phyloP scores from a whole-genome alignment of 1,284 basidiomycete species.

The Leccinum griseonigrum region DNA sequence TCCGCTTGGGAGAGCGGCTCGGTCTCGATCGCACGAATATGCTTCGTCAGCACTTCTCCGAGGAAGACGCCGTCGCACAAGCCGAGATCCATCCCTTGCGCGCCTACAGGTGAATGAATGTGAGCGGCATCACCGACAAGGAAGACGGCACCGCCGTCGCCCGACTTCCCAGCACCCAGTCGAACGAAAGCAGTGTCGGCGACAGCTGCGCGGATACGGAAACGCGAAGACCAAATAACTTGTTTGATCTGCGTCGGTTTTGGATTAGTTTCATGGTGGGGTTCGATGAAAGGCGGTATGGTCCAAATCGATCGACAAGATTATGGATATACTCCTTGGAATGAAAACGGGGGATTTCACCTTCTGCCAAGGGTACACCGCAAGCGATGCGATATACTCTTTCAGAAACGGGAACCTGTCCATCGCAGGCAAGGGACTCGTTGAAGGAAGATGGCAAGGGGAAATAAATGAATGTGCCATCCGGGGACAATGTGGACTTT shows the following conservation, averaged over 20 bases:
- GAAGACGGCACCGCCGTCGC: constrained; percentile 2
- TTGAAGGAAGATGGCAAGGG: constrained; percentile 27
- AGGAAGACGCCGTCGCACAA: no score
- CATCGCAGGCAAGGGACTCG: constrained; percentile 4
- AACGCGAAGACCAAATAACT: constrained; percentile 37
- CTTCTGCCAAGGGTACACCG: constrained; percentile 30
- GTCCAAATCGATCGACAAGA: constrained; percentile 28
- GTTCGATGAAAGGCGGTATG: constrained; percentile 7
- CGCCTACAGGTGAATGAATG: constrained; percentile 37
- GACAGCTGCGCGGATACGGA: constrained; percentile 35
- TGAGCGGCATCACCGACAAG: constrained; percentile 46
- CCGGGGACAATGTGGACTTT: constrained; percentile 12
- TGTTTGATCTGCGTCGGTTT: background rate
- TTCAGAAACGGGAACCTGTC: constrained; percentile 5
- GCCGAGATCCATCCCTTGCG: no score
- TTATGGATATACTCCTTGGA: constrained; percentile 37
- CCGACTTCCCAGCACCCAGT: background rate
- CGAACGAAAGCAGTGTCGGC: constrained; percentile 23
- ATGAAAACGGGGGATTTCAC: constrained; percentile 30
- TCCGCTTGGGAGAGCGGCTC: no score
- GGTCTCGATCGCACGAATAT: no score
- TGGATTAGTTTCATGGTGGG: background rate
- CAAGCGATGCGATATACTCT: constrained; percentile 35
- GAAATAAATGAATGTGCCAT: constrained; percentile 24
- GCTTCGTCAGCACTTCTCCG: no score